Percentiles rank a stretch among this genome's conserved stretches.
phyloP scores from a whole-genome alignment of 139 green algal genomes.

The Closterium sp. region DNA sequence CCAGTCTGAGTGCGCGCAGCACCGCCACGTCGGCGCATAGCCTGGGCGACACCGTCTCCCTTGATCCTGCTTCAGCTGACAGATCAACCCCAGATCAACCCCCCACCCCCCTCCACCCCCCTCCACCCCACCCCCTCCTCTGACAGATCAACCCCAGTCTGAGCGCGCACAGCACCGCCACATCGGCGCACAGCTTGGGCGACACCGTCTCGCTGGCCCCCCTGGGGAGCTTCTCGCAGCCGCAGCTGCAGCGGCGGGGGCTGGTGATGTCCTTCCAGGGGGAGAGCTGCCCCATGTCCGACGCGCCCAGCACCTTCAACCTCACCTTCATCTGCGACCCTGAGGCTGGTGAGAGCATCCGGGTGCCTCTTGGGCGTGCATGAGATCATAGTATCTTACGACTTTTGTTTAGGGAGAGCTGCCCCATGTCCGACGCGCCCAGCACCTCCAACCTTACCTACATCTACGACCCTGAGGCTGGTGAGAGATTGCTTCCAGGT shows the following conservation, averaged over 20 bases:
- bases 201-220: constrained; percentile 1
- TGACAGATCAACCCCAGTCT: neutral
- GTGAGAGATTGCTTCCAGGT: too few species aligned
- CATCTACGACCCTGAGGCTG: constrained; percentile 2
- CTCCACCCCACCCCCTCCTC: too few species aligned
- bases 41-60: too few species aligned
- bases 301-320: neutral
- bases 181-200: neutral
- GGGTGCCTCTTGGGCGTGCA: too few species aligned
- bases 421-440: neutral
- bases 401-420: too few species aligned
- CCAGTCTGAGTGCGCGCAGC: too few species aligned
- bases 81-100: too few species aligned
- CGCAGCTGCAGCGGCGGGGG: neutral
- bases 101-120: too few species aligned
- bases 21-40: too few species aligned
- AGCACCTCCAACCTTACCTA: neutral
- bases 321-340: constrained; percentile 29
- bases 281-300: neutral
- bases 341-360: constrained; percentile 11
- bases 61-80: too few species aligned
- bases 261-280: constrained; percentile 14
- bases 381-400: too few species aligned
- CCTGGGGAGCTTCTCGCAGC: neutral
- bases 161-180: neutral